These are phyloP conservation scores for Agaricus subrufescens DNA, from an alignment of 768 basidiomycete genomes.

Conservation along the genomic window DNA sequence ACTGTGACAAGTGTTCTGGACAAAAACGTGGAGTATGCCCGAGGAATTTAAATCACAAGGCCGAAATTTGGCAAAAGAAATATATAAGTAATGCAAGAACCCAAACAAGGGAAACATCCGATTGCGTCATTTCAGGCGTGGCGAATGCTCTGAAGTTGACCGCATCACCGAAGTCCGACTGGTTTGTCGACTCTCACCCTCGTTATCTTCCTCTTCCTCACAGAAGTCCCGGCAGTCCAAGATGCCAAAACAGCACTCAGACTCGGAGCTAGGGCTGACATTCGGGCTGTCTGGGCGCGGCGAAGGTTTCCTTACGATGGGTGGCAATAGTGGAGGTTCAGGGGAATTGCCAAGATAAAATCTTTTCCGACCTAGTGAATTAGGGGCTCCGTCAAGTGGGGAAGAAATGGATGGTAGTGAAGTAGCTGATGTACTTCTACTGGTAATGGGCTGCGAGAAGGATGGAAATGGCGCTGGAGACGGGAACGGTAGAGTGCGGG, in stretches of 20 bases:
- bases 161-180: slow-evolving; percentile 23
- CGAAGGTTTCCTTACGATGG: background rate
- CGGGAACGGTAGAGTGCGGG: slow-evolving; percentile 22
- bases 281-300: slow-evolving; percentile 1
- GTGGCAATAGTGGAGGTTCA: slow-evolving; percentile 5
- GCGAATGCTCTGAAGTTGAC: slow-evolving; percentile 18
- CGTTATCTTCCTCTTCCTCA: slow-evolving; percentile 19
- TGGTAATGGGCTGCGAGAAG: slow-evolving; percentile 5
- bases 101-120: too few species aligned
- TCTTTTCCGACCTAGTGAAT: slow-evolving; percentile 23
- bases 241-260: slow-evolving; percentile 48
- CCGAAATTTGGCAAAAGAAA: too few species aligned
- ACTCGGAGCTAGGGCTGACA: slow-evolving; percentile 23
- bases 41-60: too few species aligned
- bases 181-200: slow-evolving; percentile 12
- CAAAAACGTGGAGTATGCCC: too few species aligned
- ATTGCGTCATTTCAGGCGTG: background rate
- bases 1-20: too few species aligned
- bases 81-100: too few species aligned
- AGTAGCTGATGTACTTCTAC: slow-evolving; percentile 2
- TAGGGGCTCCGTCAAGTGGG: background rate
- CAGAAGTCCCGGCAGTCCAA: slow-evolving; percentile 41
- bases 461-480: slow-evolving; percentile 22
- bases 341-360: slow-evolving; percentile 28
- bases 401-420: slow-evolving; percentile 5